Evolutionary conservation across 2,329 filamentous ascomycete species (phyloP).

Genomic region (Penicillium crustosum): DNA sequence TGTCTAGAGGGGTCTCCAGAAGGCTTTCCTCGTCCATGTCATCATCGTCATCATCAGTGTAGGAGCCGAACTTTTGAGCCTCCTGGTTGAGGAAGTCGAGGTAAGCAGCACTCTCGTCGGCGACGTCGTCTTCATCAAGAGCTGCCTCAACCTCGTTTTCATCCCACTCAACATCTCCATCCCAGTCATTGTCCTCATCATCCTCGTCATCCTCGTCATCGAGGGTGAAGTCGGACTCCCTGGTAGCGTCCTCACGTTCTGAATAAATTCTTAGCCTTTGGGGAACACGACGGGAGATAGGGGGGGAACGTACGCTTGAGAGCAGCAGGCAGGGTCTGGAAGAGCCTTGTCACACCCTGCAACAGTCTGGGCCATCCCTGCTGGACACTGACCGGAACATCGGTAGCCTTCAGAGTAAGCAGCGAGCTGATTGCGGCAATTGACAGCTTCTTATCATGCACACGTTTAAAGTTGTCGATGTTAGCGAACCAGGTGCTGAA

Average conservation of each 20-base stretch:
- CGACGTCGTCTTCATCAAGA: slow-evolving; percentile 61
- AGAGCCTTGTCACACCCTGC: slow-evolving; percentile 83
- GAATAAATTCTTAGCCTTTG: slow-evolving; percentile 28
- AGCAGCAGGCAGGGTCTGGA: slow-evolving; percentile 84
- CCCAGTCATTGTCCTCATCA: slow-evolving; percentile 82
- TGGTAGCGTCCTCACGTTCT: slow-evolving; percentile 89
- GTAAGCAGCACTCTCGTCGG: slow-evolving; percentile 91
- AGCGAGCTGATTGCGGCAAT: slow-evolving; percentile 90
- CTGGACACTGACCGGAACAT: slow-evolving; percentile 88
- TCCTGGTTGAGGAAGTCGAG: slow-evolving; percentile 95
- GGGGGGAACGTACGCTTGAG: slow-evolving; percentile 67
- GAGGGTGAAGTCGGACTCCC: slow-evolving; percentile 77
- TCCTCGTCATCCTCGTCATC: slow-evolving; percentile 73
- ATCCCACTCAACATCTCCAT: slow-evolving; percentile 69
- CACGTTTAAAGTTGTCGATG: slow-evolving; percentile 88
- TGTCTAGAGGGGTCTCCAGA: slow-evolving; percentile 90
- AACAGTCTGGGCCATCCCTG: slow-evolving; percentile 92
- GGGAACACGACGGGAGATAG: background rate
- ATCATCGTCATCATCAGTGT: slow-evolving; percentile 74
- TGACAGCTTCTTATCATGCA: slow-evolving; percentile 98
- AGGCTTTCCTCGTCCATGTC: slow-evolving; percentile 89
- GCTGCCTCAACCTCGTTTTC: slow-evolving; percentile 63
- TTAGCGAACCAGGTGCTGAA: slow-evolving; percentile 98
- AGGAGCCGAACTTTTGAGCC: slow-evolving; percentile 78
- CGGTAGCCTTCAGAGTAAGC: slow-evolving; percentile 72